Percentiles rank a stretch among this genome's conserved stretches.
Conservation (phyloP, 2,329 filamentous ascomycete species). For the Penicillium paneum region DNA sequence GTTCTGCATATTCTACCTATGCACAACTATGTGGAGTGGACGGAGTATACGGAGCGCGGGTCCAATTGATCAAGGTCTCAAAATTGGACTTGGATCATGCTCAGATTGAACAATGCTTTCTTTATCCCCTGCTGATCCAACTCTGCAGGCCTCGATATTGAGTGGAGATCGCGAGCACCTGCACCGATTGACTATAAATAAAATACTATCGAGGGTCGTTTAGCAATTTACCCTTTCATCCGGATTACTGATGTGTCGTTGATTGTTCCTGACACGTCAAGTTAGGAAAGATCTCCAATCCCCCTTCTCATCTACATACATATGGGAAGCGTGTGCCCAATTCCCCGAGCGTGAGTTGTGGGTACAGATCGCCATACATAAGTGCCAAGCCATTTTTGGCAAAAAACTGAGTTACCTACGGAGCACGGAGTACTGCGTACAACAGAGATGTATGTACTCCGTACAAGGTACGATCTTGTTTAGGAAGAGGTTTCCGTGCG, state of each 20-base stretch:
- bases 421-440: no score
- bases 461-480: background rate
- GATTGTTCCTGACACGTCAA: background rate
- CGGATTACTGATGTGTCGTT: background rate
- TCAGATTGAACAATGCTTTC: background rate
- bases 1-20: slow-evolving; percentile 9
- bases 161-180: slow-evolving; percentile 1
- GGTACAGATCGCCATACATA: background rate
- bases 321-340: background rate
- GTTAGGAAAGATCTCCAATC: background rate
- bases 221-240: background rate
- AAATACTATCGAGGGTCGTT: slow-evolving; percentile 1
- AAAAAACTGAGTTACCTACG: background rate
- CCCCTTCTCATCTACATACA: background rate
- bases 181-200: background rate
- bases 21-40: background rate
- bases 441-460: no score
- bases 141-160: background rate
- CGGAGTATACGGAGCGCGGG: no score
- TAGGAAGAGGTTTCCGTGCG: no score
- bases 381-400: background rate
- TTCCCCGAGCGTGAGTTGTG: background rate
- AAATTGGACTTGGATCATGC: background rate
- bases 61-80: background rate
- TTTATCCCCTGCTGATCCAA: background rate